Evolutionary conservation across 139 green algal species (phyloP).

Genomic region (Yamagishiella unicocca): DNA sequence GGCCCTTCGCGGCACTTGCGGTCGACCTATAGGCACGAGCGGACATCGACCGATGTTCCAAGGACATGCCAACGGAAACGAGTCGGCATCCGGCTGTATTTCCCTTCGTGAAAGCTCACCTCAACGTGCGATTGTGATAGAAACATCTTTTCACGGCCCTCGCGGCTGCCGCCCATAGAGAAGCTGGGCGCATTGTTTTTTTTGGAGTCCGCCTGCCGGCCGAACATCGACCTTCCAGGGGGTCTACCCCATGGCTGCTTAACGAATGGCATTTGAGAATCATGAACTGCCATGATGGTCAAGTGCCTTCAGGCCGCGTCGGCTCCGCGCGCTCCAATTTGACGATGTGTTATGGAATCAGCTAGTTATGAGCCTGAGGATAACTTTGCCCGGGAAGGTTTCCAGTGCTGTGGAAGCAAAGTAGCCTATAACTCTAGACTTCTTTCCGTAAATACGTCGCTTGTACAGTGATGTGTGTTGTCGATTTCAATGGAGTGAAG

Average conservation of each 20-base stretch:
- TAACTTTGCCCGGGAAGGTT: too few species aligned
- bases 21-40: conserved; percentile 27
- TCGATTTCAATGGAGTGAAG: too few species aligned
- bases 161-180: neutral
- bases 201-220: conserved; percentile 10
- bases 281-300: conserved; percentile 12
- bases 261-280: conserved; percentile 11
- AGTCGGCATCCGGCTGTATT: neutral
- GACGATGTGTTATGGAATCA: too few species aligned
- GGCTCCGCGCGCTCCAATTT: too few species aligned
- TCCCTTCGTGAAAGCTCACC: neutral
- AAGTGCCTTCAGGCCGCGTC: neutral
- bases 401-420: too few species aligned
- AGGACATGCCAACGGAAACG: neutral
- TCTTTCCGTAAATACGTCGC: too few species aligned
- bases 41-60: neutral
- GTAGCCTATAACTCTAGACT: too few species aligned
- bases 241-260: conserved; percentile 27
- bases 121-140: conserved; percentile 9
- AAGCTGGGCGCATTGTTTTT: neutral
- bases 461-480: too few species aligned
- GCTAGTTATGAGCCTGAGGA: too few species aligned
- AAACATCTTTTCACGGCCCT: conserved; percentile 17
- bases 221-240: conserved; percentile 17
- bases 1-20: conserved; percentile 30